phyloP scores from a whole-genome alignment of 2,329 filamentous ascomycete genomes.

The Emmonsiellopsis sp. region DNA sequence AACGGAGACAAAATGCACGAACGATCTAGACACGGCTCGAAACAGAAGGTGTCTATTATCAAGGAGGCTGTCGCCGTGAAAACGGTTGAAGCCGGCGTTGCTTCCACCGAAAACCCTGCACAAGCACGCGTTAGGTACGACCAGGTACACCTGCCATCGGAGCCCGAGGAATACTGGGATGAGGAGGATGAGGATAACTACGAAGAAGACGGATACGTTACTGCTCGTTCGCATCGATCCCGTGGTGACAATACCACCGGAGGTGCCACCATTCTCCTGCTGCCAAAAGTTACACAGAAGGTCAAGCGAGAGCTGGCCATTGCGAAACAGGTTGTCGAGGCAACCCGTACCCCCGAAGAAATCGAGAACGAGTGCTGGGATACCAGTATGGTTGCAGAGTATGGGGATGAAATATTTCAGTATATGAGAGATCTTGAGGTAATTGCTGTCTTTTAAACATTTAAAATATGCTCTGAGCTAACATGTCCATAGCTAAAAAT shows the following conservation, averaged over 20 bases:
- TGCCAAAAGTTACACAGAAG: slow-evolving; percentile 62
- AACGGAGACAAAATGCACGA: neutral
- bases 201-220: slow-evolving; percentile 62
- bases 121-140: slow-evolving; percentile 15
- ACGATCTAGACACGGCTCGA: neutral
- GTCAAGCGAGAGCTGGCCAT: slow-evolving; percentile 63
- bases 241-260: slow-evolving; percentile 64
- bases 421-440: slow-evolving; percentile 90
- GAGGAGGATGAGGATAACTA: slow-evolving; percentile 69
- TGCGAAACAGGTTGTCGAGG: slow-evolving; percentile 58
- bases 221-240: slow-evolving; percentile 69
- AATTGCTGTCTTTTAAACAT: slow-evolving; percentile 20
- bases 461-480: slow-evolving; percentile 10
- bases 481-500: slow-evolving; percentile 53
- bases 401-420: slow-evolving; percentile 87
- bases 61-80: neutral
- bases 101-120: slow-evolving; percentile 14
- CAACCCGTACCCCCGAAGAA: slow-evolving; percentile 59
- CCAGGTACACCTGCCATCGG: slow-evolving; percentile 28
- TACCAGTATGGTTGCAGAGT: slow-evolving; percentile 95
- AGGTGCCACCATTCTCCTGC: slow-evolving; percentile 56
- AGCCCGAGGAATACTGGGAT: slow-evolving; percentile 66
- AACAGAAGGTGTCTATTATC: neutral
- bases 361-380: slow-evolving; percentile 86
- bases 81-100: neutral